Base-by-base conservation (phyloP, 192 early-diverging fungal genomes). In the Phycomyces blakesleeanus region DNA sequence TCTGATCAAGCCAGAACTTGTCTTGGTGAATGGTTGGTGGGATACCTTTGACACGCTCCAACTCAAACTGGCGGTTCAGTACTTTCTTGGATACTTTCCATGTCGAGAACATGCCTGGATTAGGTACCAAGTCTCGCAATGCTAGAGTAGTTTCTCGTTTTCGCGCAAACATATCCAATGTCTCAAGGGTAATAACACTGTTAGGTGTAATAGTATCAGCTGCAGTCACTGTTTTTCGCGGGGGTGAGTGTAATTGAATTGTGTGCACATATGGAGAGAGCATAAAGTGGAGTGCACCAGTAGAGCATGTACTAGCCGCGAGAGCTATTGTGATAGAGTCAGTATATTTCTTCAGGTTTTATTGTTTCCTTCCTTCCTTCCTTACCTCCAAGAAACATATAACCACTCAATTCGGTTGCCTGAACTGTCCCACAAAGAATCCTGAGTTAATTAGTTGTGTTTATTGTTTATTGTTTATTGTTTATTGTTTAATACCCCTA, bases 371-470 rank as follows among this genome's bases (percentile, higher is more conserved):
- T 66, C n/a, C 34, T 0, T 1, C 26, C 20, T 42, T 7, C 5
- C 8, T 6, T 67, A 75, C 73, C 73, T 51, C 63, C 63, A 20
- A 75, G 52, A 51, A 75, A 75, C 68, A 75, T 70, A 14, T 59
- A 66, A 2, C 62, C 68, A n/a, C 44, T 57, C 9, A 75, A 22
- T 15, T 54, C 73, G 0, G 73, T 27, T 10, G 68, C 63, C 65
- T 70, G 68, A 51, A 75, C 73, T 73, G 1, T 34, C 29, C 29
- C 14, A 34, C n/a, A 51, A 2, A 64, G 20, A 51, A n/a, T n/a
- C 15, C 15, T 12, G 27, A 11, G 16, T 39, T n/a, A 54, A 55
- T 57, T n/a, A 41, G 44, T 50, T 38, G 22, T 39, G 7, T 12
- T 3, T 38, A 20, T 24, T 22, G 38, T 38, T 38, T 12, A 18